Conservation (phyloP, 2,329 filamentous ascomycete species). For the Nannizziopsis barbatae region DNA sequence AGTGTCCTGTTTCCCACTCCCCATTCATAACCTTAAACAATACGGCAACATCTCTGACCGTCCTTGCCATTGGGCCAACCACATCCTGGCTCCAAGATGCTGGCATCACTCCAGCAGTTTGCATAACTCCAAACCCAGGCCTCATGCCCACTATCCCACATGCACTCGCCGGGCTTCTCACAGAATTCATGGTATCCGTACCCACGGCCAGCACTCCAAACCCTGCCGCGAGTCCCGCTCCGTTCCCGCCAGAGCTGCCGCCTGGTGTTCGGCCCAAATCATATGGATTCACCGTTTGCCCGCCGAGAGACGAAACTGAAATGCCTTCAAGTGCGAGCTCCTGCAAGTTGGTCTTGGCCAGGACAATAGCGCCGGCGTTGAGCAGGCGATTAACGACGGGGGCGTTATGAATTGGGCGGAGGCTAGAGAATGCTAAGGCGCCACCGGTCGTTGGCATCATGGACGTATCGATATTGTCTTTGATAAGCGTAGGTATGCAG, state of each 20-base stretch:
- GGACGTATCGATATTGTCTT: constrained; percentile 52
- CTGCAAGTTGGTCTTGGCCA: constrained; percentile 52
- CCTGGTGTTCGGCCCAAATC: constrained; percentile 54
- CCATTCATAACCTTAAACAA: constrained; percentile 45
- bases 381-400: constrained; percentile 42
- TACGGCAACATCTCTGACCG: constrained; percentile 41
- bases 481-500: constrained; percentile 51
- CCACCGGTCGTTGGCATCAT: constrained; percentile 50
- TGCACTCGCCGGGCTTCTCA: constrained; percentile 51
- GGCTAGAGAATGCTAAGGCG: constrained; percentile 39
- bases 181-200: constrained; percentile 52
- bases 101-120: constrained; percentile 43
- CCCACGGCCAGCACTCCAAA: constrained; percentile 50
- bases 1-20: constrained; percentile 38
- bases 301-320: constrained; percentile 50
- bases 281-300: constrained; percentile 57
- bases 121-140: constrained; percentile 45
- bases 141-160: constrained; percentile 50
- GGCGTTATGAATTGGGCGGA: constrained; percentile 37
- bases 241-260: constrained; percentile 53
- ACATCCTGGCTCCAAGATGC: constrained; percentile 48
- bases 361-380: constrained; percentile 44
- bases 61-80: constrained; percentile 45
- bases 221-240: constrained; percentile 47
- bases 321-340: constrained; percentile 55